Evolutionary conservation across 306 rosid genomes (phyloP).

Genomic region (Trifolium pratense): DNA sequence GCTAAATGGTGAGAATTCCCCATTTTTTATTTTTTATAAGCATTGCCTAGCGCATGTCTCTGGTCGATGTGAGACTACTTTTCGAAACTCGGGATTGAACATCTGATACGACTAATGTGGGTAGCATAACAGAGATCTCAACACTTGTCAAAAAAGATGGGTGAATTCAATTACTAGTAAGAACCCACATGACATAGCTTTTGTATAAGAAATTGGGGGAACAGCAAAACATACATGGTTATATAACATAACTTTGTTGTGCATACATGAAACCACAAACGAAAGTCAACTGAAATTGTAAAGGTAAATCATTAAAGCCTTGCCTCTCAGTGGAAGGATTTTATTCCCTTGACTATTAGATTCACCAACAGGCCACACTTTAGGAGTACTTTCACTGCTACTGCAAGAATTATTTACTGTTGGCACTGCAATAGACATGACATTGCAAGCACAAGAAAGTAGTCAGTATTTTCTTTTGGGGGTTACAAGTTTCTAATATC

Average conservation of each 20-base stretch:
- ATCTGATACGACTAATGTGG: neutral
- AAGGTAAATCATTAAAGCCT: constrained; percentile 38
- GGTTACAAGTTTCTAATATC: neutral
- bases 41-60: neutral
- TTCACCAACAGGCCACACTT: constrained; percentile 55
- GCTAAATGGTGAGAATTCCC: neutral
- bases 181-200: neutral
- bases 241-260: constrained; percentile 21
- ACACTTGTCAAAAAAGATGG: neutral
- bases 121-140: neutral
- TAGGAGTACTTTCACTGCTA: constrained; percentile 70
- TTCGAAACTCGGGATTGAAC: neutral
- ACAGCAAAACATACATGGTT: constrained; percentile 22
- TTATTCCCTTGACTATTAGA: constrained; percentile 63
- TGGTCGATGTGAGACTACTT: neutral
- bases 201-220: constrained; percentile 10
- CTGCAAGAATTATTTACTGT: constrained; percentile 77
- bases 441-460: constrained; percentile 16
- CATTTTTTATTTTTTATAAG: no score
- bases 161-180: neutral
- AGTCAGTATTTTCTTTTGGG: neutral
- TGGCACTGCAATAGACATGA: constrained; percentile 52
- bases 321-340: constrained; percentile 72
- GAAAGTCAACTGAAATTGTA: constrained; percentile 11
- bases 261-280: neutral